These are phyloP conservation scores for Aspergillus eucalypticola DNA, from an alignment of 2,329 filamentous ascomycete genomes.

Conservation along the genomic window DNA sequence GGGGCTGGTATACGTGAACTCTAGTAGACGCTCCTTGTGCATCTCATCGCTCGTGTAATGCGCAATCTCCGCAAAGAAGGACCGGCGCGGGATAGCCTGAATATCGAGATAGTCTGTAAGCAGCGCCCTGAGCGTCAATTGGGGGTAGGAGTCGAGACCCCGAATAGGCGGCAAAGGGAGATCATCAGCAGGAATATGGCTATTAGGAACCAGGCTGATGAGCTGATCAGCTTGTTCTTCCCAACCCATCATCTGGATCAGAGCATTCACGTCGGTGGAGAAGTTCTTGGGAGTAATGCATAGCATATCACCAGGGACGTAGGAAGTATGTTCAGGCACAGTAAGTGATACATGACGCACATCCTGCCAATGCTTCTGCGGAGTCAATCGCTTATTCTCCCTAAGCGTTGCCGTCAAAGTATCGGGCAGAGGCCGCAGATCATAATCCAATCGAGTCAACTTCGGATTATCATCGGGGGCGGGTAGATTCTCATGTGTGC, in stretches of 20 bases:
- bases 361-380: slow-evolving; percentile 83
- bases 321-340: slow-evolving; percentile 47
- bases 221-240: slow-evolving; percentile 67
- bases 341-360: slow-evolving; percentile 75
- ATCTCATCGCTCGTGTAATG: slow-evolving; percentile 71
- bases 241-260: slow-evolving; percentile 83
- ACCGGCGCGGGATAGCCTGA: slow-evolving; percentile 81
- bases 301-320: slow-evolving; percentile 74
- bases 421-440: slow-evolving; percentile 60
- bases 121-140: slow-evolving; percentile 69
- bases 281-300: slow-evolving; percentile 88
- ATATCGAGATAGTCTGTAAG: slow-evolving; percentile 85
- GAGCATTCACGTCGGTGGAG: slow-evolving; percentile 71
- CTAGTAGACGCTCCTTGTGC: slow-evolving; percentile 78
- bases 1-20: slow-evolving; percentile 80
- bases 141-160: slow-evolving; percentile 37
- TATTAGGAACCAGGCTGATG: slow-evolving; percentile 54
- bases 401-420: slow-evolving; percentile 60
- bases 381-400: slow-evolving; percentile 73
- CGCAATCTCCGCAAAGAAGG: slow-evolving; percentile 77
- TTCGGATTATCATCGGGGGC: slow-evolving; percentile 21
- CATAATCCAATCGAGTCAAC: slow-evolving; percentile 36
- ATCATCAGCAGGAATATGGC: slow-evolving; percentile 28
- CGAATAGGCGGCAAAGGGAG: slow-evolving; percentile 33
- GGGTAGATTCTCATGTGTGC: slow-evolving; percentile 7